A percentile compares a stretch with the other conserved stretches of the same genome.
phyloP scores from a whole-genome alignment of 768 basidiomycete genomes.

The Coprinopsis sp. region DNA sequence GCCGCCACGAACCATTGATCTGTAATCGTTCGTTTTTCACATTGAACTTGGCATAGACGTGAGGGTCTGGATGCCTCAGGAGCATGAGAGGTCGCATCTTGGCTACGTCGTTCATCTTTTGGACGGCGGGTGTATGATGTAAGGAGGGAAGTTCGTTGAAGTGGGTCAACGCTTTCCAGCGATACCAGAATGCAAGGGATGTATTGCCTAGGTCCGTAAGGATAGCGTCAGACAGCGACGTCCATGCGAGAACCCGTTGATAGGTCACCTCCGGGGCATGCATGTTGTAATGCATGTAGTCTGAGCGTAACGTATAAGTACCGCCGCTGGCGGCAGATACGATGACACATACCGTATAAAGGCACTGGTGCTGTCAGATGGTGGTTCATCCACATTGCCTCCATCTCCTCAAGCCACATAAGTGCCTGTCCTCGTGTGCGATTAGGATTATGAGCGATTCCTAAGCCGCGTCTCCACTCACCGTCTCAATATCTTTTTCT shows the following conservation, averaged over 20 bases:
- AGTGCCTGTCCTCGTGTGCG: too few relatives aligned
- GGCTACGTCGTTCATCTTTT: slow-evolving; percentile 3
- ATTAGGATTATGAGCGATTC: background rate
- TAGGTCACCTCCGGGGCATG: slow-evolving; percentile 23
- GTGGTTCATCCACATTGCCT: slow-evolving; percentile 19
- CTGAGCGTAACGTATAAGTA: background rate
- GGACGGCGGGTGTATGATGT: slow-evolving; percentile 13
- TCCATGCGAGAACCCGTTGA: slow-evolving; percentile 21
- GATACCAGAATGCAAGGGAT: slow-evolving; percentile 23
- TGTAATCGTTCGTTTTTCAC: slow-evolving; percentile 22
- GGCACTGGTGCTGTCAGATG: slow-evolving; percentile 12
- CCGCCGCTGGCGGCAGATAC: slow-evolving; percentile 11
- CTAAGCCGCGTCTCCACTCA: background rate
- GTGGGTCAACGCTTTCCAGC: slow-evolving; percentile 16
- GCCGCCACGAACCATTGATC: slow-evolving; percentile 32
- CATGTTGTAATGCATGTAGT: slow-evolving; percentile 15
- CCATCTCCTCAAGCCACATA: slow-evolving; percentile 26
- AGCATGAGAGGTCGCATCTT: slow-evolving; percentile 7
- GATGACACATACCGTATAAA: slow-evolving; percentile 12
- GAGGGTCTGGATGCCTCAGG: slow-evolving; percentile 27
- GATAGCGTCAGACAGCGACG: slow-evolving; percentile 22
- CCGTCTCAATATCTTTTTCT: background rate
- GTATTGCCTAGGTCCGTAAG: slow-evolving; percentile 28
- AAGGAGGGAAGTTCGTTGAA: slow-evolving; percentile 9
- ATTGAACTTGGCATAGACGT: slow-evolving; percentile 10